phyloP scores from a whole-genome alignment of 2,329 filamentous ascomycete genomes.

The Hypoxylon sp. region DNA sequence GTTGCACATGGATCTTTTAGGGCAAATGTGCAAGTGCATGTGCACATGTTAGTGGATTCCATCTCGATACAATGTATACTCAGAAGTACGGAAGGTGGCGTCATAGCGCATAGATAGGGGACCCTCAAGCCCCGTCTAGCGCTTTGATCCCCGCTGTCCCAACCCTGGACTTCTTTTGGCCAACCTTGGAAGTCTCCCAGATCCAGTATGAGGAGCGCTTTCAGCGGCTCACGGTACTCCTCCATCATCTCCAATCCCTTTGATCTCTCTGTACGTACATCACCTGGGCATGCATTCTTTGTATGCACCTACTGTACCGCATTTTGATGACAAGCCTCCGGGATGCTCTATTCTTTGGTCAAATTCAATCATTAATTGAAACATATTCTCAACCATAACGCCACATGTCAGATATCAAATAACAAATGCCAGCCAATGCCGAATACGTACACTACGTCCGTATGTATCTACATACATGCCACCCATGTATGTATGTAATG shows the following conservation, averaged over 20 bases:
- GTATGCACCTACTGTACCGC: not conserved
- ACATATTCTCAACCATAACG: not conserved
- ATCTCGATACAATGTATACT: not conserved
- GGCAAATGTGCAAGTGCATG: constrained; percentile 5
- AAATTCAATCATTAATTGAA: not conserved
- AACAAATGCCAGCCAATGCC: not conserved
- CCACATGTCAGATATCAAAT: not conserved
- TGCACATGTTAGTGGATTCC: constrained; percentile 15
- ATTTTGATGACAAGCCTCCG: not conserved
- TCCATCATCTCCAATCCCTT: not conserved
- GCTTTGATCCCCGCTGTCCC: constrained; percentile 15
- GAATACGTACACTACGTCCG: not conserved
- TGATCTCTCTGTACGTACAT: not conserved
- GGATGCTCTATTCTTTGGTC: not conserved
- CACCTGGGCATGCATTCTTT: not conserved
- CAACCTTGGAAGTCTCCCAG: no score
- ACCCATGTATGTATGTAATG: not conserved
- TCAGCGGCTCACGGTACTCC: constrained; percentile 1
- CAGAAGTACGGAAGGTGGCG: constrained; percentile 26
- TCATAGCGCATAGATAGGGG: constrained; percentile 36
- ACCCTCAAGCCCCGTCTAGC: not conserved
- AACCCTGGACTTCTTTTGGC: constrained; percentile 12
- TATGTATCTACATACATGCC: not conserved
- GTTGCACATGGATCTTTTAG: not conserved
- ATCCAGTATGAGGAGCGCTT: constrained; percentile 10